Evolutionary conservation across 2,329 filamentous ascomycete species (phyloP).

Genomic region (Colletotrichum siamense): DNA sequence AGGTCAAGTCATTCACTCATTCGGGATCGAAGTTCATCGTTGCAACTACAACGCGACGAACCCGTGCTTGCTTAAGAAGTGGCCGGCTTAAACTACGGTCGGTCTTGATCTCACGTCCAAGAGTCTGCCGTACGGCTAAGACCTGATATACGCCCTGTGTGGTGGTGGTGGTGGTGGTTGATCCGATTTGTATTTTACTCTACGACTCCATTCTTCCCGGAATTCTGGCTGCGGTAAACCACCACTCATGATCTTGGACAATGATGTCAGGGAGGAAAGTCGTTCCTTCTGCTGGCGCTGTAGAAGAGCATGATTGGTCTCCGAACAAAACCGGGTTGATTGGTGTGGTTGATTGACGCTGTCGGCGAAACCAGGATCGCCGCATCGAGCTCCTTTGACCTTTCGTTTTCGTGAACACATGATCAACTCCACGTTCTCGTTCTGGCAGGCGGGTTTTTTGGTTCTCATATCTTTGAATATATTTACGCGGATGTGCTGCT

Average conservation of each 20-base stretch:
- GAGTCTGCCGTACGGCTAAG: background rate
- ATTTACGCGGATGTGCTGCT: background rate
- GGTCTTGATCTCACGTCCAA: background rate
- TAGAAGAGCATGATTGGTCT: background rate
- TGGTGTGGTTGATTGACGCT: background rate
- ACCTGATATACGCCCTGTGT: background rate
- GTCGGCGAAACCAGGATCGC: background rate
- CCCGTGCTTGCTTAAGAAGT: background rate
- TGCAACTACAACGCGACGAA: background rate
- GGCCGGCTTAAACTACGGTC: background rate
- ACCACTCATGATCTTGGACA: constrained; percentile 24
- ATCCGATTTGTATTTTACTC: background rate
- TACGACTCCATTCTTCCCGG: background rate
- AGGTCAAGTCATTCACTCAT: no score
- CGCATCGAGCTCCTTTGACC: background rate
- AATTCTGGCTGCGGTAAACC: constrained; percentile 22
- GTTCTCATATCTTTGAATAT: background rate
- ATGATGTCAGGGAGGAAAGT: constrained; percentile 24
- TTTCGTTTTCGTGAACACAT: background rate
- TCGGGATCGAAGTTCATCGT: background rate
- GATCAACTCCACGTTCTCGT: background rate
- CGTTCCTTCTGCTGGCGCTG: background rate
- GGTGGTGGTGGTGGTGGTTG: background rate
- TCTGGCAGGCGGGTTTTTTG: background rate
- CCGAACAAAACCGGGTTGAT: background rate